Base-by-base conservation (phyloP, 345 rosid species). In the Populus tremula region DNA sequence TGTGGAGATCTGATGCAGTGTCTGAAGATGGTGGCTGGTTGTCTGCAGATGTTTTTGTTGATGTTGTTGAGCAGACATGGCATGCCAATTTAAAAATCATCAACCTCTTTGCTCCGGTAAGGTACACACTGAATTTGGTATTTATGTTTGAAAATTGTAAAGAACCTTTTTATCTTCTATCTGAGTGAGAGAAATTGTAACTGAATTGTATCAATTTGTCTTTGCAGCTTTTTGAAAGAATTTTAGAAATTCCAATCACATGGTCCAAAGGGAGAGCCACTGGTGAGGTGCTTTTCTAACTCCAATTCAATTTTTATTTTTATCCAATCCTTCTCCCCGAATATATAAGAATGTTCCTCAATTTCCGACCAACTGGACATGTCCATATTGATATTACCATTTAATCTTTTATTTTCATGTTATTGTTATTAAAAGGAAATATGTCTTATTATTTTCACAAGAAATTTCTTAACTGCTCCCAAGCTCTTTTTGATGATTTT, bases 251-350 rank as follows among this genome's bases (percentile, higher is more conserved):
- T 77, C 98, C 98, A 70, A 90, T 93, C 79, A 79, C 82, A 35
- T 95, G 98, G 98, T 89, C 86, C 25, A 90, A 91, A 82, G 99
- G 99, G 82, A 95, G 98, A 90, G 99, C 96, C 82, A 88, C 93
- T 75, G 99, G 99, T 92, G 99, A 95, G 97, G 98, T 94, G 97
- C 93, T 90, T 93, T 74, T 88, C 98, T 92, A 82, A 86, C 90
- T 86, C 35, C 65, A 74, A 47, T 71, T 79, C 56, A 39, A n/a
- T 59, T 65, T 49, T 65, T 36, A 43, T 65, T 47, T 47, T 47
- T 16, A 47, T 71, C 68, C 8, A 18, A 71, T 38, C 68, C 61
- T 54, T 76, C 61, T 17, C 50, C 36, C 18, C 36, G 72, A 54
- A 35, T 43, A 17, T 72, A 33, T 53, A 62, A 67, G 49, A 64